Evolutionary conservation across 2,329 filamentous ascomycete genomes (phyloP), one percentile per base, ranked within the genome.

Genomic region (Trichoderma cornu-damae): DNA sequence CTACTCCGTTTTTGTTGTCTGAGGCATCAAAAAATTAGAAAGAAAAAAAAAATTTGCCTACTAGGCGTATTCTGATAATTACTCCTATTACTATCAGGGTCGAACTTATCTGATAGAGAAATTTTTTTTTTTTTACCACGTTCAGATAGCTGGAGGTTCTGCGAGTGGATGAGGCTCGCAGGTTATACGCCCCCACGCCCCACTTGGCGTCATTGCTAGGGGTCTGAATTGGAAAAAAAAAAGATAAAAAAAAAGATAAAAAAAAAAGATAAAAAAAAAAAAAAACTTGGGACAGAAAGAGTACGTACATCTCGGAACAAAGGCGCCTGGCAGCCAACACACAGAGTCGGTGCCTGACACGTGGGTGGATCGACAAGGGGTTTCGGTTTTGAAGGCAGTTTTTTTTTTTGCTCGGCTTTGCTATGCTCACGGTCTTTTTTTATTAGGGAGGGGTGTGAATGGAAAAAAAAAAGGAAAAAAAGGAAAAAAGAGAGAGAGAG

Each of bases 1-100:
- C 30, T 44, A 22, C 48, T 24, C 32, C 38, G 47, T 60, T n/a
- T n/a, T n/a, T 51, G 63, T 59, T 62, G 63, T 64, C 63, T 63
- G 60, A 64, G 62, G 62, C 63, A 64, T 48, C 40, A 59, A 60
- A 20, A 53, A 44, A n/a, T n/a, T n/a, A n/a, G n/a, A n/a, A n/a
- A n/a, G n/a, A 58, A 60, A 61, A 58, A 40, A 60, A 59, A 60
- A 20, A 53, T 37, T 30, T 22, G 30, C n/a, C 9, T 28, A 20
- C 51, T 55, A 55, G 51, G 51, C 42, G 20, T 35, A 20, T 47
- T 46, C 20, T 38, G 42, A 28, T 16, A 55, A n/a, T n/a, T n/a
- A n/a, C n/a, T n/a, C n/a, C 51, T 55, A 30, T 38, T 34, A 49
- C 37, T 47, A 47, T 57, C 56, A 44, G 51, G 50, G 54, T 52